These are phyloP conservation scores for Rosa persica DNA, from an alignment of 306 rosid genomes.

Conservation along the genomic window DNA sequence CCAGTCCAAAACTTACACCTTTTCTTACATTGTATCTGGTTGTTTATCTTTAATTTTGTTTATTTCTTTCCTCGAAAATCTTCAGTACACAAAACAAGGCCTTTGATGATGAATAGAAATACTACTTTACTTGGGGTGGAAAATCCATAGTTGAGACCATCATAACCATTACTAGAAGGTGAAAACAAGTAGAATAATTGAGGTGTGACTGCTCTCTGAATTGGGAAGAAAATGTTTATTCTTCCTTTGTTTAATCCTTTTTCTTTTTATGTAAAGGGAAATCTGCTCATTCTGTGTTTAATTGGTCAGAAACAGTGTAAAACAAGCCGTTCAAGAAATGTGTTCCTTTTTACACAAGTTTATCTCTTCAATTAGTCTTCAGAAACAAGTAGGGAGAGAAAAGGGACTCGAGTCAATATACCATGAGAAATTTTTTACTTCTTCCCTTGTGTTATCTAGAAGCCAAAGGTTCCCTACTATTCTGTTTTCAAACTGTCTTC, in stretches of 20 bases:
- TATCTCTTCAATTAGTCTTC: not conserved
- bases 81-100: not conserved
- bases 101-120: not conserved
- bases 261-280: too few relatives aligned
- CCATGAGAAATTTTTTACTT: not conserved
- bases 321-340: not conserved
- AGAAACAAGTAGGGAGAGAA: not conserved
- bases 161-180: not conserved
- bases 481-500: not conserved
- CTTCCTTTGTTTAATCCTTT: not conserved
- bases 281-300: too few relatives aligned
- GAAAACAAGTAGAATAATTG: not conserved
- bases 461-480: constrained; percentile 1
- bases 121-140: not conserved
- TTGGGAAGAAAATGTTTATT: not conserved
- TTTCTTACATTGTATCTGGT: not conserved
- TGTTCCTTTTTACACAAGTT: not conserved
- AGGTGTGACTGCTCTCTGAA: not conserved
- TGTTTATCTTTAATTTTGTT: not conserved
- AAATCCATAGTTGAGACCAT: not conserved
- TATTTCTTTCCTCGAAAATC: not conserved
- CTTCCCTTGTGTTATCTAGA: not conserved
- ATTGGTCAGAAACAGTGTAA: not conserved
- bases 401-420: not conserved
- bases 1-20: not conserved